Base-by-base conservation (phyloP, 495 filamentous ascomycete genomes). In the Paragyromitra xinjiangensis region DNA sequence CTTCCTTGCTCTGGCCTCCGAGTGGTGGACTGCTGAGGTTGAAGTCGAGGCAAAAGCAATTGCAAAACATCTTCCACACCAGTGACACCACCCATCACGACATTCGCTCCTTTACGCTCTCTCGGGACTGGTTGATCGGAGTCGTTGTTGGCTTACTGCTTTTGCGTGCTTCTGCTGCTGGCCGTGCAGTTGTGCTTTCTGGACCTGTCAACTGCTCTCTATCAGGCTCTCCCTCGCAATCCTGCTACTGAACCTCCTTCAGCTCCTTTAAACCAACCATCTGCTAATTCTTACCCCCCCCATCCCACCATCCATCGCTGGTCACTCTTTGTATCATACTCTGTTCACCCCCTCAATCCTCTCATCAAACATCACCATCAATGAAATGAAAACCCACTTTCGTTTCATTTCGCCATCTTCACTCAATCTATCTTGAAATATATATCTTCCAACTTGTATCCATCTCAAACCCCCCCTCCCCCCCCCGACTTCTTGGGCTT, bases 191-290 rank as follows among this genome's bases (percentile, higher is more conserved):
- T 67, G 62, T 63, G 55, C 61, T 56, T 64, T 29, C 45, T 64
- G 50, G 63, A 58, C 69, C 70, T 64, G 74, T 77, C 59, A 71
- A 72, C 45, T 51, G 68, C 45, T 19, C 29, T 78, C 53, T 51
- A 19, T 73, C 26, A 26, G 56, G 68, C 58, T 69, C 63, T 53
- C 59, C 34, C 73, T 64, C 26, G 50, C 73, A 69, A 59, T 71
- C 61, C 70, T 71, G 50, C 55, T 73, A 45, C 76, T 78, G 64
- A 76, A 55, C 71, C 29, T 39, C 65, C 75, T 63, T 71, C 77
- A 72, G 63, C 77, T 79, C 77, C 77, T 78, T 79, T 79, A 78
- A 78, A 50, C 66, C 75, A 78, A 78, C 75, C 75, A 78, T 79
- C 66, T 71, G 26, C 77, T 61, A 72, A 12, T 64, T 64, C 44